Evolutionary conservation across 306 rosid genomes (phyloP).

Genomic region (Calophaca sinica): DNA sequence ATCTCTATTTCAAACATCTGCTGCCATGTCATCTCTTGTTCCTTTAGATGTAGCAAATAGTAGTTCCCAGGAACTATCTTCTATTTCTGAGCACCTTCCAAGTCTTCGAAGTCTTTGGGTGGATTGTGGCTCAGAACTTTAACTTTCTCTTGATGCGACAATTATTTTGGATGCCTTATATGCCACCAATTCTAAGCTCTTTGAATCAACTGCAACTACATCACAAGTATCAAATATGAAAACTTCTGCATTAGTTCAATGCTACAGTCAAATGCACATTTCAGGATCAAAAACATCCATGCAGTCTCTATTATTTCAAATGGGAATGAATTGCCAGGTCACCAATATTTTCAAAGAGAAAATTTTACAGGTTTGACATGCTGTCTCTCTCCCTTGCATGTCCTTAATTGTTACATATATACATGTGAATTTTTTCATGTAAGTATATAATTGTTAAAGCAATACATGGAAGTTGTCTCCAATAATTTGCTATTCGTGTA

Average conservation of each 20-base stretch:
- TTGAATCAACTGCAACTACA: constrained; percentile 13
- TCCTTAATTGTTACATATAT: neutral
- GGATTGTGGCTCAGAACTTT: constrained; percentile 4
- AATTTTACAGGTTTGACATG: constrained; percentile 26
- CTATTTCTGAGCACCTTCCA: neutral
- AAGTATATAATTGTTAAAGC: too few relatives aligned
- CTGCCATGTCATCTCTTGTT: neutral
- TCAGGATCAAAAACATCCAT: neutral
- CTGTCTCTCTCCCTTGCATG: neutral
- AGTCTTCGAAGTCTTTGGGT: constrained; percentile 32
- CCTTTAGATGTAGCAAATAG: neutral
- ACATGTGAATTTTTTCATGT: too few relatives aligned
- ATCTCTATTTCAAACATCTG: neutral
- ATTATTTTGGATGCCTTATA: constrained; percentile 28
- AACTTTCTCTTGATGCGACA: neutral
- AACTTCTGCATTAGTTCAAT: neutral
- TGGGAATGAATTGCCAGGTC: constrained; percentile 35
- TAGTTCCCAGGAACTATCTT: neutral
- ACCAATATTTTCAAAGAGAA: neutral
- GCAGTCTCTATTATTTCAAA: constrained; percentile 32
- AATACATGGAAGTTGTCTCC: too few relatives aligned
- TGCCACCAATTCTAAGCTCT: neutral
- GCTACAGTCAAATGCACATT: neutral
- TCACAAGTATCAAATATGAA: neutral
- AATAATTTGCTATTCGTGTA: too few relatives aligned